Conservation (phyloP, 2,329 filamentous ascomycete species). For the Aspergillus transmontanensis region DNA sequence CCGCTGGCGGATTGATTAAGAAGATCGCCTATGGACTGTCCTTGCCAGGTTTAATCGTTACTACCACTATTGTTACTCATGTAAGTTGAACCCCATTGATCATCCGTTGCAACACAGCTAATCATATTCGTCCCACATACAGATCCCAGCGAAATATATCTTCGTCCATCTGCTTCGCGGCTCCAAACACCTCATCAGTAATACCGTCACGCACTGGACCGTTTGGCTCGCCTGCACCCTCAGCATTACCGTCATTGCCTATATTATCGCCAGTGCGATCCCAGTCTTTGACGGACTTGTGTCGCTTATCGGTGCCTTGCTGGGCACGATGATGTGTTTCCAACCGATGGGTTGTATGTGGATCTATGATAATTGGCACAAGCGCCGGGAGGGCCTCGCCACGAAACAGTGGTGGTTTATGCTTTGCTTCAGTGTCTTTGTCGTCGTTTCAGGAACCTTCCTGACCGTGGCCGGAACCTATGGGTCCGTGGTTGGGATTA, state of each 20-base stretch:
- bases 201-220: constrained; percentile 26
- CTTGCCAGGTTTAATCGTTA: constrained; percentile 31
- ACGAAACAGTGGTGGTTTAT: constrained; percentile 18
- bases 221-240: constrained; percentile 28
- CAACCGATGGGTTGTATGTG: constrained; percentile 25
- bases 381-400: constrained; percentile 18
- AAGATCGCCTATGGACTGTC: constrained; percentile 45
- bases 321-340: constrained; percentile 23
- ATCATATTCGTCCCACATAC: neutral
- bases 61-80: constrained; percentile 19
- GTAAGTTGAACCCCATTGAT: neutral
- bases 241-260: constrained; percentile 22
- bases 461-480: constrained; percentile 51
- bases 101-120: neutral
- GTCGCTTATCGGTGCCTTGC: constrained; percentile 28
- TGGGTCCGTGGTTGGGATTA: constrained; percentile 45
- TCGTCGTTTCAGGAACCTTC: constrained; percentile 43
- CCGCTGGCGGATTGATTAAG: constrained; percentile 45
- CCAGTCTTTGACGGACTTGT: constrained; percentile 29
- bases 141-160: constrained; percentile 20
- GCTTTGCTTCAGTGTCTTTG: constrained; percentile 31
- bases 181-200: constrained; percentile 24
- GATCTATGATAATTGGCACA: constrained; percentile 45
- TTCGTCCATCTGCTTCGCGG: constrained; percentile 27
- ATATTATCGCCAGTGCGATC: constrained; percentile 31